These are phyloP conservation scores for Beauveria asiatica DNA, from an alignment of 2,329 filamentous ascomycete species.

Conservation along the genomic window DNA sequence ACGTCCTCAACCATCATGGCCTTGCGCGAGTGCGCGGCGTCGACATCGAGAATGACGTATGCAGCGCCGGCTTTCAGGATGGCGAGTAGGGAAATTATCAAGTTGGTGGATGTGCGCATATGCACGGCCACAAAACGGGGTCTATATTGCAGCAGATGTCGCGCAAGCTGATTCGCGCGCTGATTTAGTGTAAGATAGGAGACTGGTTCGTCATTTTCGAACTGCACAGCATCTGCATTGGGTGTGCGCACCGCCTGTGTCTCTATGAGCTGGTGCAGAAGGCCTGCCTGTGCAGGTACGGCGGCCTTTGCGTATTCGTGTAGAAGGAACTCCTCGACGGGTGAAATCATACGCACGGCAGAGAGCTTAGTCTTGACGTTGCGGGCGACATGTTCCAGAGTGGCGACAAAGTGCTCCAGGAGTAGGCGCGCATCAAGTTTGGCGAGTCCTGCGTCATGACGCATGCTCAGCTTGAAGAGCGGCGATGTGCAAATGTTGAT, in stretches of 20 bases:
- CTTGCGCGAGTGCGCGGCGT: neutral
- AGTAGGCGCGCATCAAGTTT: neutral
- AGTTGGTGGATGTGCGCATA: neutral
- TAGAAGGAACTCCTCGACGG: neutral
- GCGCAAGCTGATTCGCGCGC: neutral
- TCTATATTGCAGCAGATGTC: neutral
- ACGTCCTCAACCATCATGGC: neutral
- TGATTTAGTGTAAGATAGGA: neutral
- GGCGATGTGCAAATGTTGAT: neutral
- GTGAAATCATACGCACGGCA: neutral
- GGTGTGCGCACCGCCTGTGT: neutral
- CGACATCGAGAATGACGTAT: slow-evolving; percentile 15
- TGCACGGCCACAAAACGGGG: neutral
- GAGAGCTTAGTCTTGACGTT: neutral
- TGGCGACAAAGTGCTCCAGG: neutral
- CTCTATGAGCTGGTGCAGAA: neutral
- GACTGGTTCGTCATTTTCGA: neutral
- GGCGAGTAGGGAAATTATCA: neutral
- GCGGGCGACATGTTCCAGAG: neutral
- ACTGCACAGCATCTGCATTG: neutral
- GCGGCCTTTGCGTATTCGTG: neutral
- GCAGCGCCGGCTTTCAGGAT: slow-evolving; percentile 10
- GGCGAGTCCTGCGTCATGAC: neutral
- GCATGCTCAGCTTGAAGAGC: neutral
- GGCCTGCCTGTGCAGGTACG: neutral